Base-by-base conservation (phyloP, 164 flowering plant species). In the Stephania japonica region DNA sequence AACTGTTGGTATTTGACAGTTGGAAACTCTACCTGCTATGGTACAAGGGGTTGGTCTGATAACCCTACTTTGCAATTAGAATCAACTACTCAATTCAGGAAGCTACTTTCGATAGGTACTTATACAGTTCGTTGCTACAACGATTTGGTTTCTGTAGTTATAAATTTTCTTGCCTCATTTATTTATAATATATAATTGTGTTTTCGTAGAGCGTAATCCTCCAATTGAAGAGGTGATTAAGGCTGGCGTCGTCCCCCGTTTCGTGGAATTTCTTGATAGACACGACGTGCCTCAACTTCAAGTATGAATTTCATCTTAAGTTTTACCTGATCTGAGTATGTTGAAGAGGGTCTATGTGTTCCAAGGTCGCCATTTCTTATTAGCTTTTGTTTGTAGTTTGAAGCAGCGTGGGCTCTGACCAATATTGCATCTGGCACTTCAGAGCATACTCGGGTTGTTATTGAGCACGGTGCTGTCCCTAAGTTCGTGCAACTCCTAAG, bases 351-450 rank as follows among this genome's bases (percentile, higher is more conserved):
- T 6, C 7, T 3, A 59, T 59, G 21, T 59, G 5, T 59, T 59
- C 64, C n/a, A 59, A 4, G 14, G 19, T 4, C 59, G 19, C 24
- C 21, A 18, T 59, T 21, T 59, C 64, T 12, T 79, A 24, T 41
- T 41, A 50, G 32, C 11, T 25, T 53, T 70, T 14, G 6, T 73
- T 26, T 76, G 74, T 83, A 91, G 97, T 91, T 93, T 84, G 98
- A 93, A 77, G 98, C 98, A 24, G 98, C 98, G 32, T 93, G 98
- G 98, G 97, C 95, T 71, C 80, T 93, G 79, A 93, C 98, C 18
- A 93, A 93, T 82, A 86, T 93, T 83, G 98, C 98, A 26, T 91
- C 98, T 73, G 96, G 98, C 66, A 91, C 98, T 62, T 91, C 96
- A 13, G 97, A 91, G 72, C 90, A 93, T 72, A 90, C 97, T 47